Base-by-base conservation (phyloP, 2,329 filamentous ascomycete species). In the Cercospora sojina region DNA sequence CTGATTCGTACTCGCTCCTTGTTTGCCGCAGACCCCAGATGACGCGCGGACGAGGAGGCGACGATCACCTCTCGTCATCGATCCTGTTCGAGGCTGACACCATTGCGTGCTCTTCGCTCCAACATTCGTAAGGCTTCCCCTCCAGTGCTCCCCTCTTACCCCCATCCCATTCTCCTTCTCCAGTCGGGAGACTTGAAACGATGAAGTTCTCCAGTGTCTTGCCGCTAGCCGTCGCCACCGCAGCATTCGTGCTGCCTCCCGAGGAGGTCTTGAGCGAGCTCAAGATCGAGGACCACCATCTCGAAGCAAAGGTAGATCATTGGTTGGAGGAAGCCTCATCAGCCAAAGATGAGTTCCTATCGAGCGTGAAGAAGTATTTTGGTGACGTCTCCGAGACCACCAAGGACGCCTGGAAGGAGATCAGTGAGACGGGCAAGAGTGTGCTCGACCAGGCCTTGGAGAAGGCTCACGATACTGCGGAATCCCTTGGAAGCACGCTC, bases 221-320 rank as follows among this genome's bases (percentile, higher is more conserved):
- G 67, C 81, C 83, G 64, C 77, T 86, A 59, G 81, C 82, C 71
- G 82, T 83, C 31, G 69, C 84, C 59, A 77, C 80, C 68, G 78
- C 83, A 61, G 84, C 84, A 27, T 81, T 87, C 62, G 83, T 87
- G 66, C 77, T 87, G 58, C 84, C 84, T 16, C 80, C 85, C 57
- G 79, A 84, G 69, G 73, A 83, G 63, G 77, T 84, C 20, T 79
- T 84, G 67, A 77, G 79, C 51, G 75, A 82, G 43, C 67, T 83
- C 55, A 70, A 77, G 49, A 73, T 81, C 59, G 77, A 82, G 68
- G 73, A 76, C 65, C 71, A 80, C 57, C 71, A 76, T 49, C 70
- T 65, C 31, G 71, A 80, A 55, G 68, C 62, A 25, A 55, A 69
- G 65, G 67, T 68, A 64, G 69, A 68, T 58, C 53, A 65, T 20